These are phyloP conservation scores for Acacia acuminata DNA, from an alignment of 306 rosid genomes.

Conservation along the genomic window DNA sequence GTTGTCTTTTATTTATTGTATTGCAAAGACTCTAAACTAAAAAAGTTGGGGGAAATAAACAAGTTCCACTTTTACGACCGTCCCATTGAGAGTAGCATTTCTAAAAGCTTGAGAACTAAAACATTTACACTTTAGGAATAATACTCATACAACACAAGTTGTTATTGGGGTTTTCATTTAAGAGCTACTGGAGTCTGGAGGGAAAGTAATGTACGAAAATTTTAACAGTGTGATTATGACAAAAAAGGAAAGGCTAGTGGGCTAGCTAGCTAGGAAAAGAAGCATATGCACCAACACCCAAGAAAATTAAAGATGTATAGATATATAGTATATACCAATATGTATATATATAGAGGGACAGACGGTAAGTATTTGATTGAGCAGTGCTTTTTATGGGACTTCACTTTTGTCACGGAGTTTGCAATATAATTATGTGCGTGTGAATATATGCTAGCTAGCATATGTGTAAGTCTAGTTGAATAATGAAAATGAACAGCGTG, in stretches of 20 bases:
- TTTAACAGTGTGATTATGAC: neutral
- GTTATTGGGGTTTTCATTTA: neutral
- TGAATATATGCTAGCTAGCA: neutral
- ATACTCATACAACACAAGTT: neutral
- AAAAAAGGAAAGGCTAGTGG: neutral
- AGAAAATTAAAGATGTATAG: neutral
- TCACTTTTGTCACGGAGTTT: constrained; percentile 41
- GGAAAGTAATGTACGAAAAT: neutral
- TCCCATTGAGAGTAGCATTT: no score
- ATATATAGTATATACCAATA: neutral
- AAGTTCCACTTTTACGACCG: no score
- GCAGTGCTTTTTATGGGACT: constrained; percentile 30
- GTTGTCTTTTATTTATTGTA: no score
- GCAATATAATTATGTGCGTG: neutral
- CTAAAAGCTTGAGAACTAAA: neutral
- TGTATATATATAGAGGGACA: neutral
- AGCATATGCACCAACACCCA: neutral
- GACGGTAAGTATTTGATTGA: constrained; percentile 12
- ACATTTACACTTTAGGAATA: neutral
- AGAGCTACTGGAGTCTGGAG: neutral
- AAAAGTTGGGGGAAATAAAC: no score
- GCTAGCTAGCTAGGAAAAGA: neutral
- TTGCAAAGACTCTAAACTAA: no score
- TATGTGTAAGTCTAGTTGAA: neutral
- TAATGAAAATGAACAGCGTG: no score